Base-by-base conservation (phyloP, 257 asterid species). In the Nicotiana undulata region DNA sequence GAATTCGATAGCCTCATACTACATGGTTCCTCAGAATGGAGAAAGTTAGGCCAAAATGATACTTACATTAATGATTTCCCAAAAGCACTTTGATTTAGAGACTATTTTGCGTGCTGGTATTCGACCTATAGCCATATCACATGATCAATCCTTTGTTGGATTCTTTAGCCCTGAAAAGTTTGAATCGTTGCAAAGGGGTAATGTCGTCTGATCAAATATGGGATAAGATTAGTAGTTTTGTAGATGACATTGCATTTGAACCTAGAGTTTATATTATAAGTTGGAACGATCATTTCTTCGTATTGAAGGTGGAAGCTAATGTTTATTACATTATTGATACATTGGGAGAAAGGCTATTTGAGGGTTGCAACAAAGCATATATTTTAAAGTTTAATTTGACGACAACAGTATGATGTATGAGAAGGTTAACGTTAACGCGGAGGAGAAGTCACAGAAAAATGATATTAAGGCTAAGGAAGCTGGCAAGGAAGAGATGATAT, bases 251-350 rank as follows among this genome's bases (percentile, higher is more conserved):
- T 59, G 82, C 76, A 22, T 53, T 80, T 55, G 66, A 46, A 3
- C 90, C 90, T 3, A 83, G 90, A 59, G 67, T 91, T 12, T 93
- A 93, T 86, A 87, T 90, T n/a, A 89, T 92, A 22, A 91, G 97
- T 16, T 92, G 97, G 97, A 89, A 92, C 11, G 96, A 92, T 63
- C 97, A 93, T 88, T 90, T 93, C 87, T 90, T 91, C 70, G 93
- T 91, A 81, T 61, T 93, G 88, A 93, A 91, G 75, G 88, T 78
- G 16, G 96, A 93, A 81, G 74, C 58, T 0, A 40, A 89, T 16
- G 88, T 91, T 32, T 89, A 86, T 59, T 89, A 90, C 84, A 87
- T 91, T 76, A 87, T 93, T 32, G 94, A 93, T 81, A 89, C 96
- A 0, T 87, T 93, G 81, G 97, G 97, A 1, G 96, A 88, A 84